These are phyloP conservation scores for Cicer bijugum DNA, from an alignment of 306 rosid species.

Conservation along the genomic window DNA sequence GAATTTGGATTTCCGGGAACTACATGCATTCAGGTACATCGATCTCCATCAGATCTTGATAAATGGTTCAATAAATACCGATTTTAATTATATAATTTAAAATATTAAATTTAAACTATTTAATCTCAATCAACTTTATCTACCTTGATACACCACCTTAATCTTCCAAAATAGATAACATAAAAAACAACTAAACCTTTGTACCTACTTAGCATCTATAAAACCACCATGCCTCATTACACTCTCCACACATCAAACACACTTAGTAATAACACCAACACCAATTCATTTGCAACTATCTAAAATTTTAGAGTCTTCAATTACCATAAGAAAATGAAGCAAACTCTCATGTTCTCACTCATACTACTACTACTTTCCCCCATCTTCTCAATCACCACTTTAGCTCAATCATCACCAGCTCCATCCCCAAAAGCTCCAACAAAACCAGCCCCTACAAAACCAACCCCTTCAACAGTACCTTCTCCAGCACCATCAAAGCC, in stretches of 20 bases:
- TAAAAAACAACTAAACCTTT: constrained; percentile 40
- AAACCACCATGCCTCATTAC: constrained; percentile 28
- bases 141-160: constrained; percentile 46
- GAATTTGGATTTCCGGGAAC: no score
- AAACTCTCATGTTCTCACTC: constrained; percentile 43
- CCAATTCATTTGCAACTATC: background rate
- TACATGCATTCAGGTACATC: no score
- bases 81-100: no score
- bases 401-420: constrained; percentile 54
- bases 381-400: constrained; percentile 38
- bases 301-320: background rate
- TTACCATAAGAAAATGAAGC: constrained; percentile 42
- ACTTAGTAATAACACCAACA: background rate
- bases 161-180: constrained; percentile 33
- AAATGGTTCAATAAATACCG: no score
- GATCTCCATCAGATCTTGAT: no score
- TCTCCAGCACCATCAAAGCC: constrained; percentile 49
- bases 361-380: constrained; percentile 36
- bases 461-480: constrained; percentile 43
- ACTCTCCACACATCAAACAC: constrained; percentile 44
- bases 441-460: constrained; percentile 45
- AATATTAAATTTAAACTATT: no score
- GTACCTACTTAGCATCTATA: constrained; percentile 49
- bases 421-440: constrained; percentile 52
- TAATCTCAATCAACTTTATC: constrained; percentile 38